phyloP scores from a whole-genome alignment of 192 early-diverging fungal species.

The Gigaspora rosea region DNA sequence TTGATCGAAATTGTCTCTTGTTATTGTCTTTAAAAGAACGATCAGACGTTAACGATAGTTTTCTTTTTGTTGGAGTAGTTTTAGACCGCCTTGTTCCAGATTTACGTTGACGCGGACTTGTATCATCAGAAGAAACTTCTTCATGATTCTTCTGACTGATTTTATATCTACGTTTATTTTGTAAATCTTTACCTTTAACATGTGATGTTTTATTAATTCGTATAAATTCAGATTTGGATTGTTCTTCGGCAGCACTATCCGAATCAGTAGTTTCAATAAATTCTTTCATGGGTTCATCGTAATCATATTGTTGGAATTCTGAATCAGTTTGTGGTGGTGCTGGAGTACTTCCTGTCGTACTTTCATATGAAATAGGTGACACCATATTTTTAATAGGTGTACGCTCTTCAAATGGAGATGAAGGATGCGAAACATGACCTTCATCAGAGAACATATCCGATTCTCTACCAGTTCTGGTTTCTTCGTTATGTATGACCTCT shows the following conservation, averaged over 20 bases:
- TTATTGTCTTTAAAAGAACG: neutral
- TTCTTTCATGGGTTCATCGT: neutral
- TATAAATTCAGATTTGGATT: neutral
- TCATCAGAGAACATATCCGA: neutral
- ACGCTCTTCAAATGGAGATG: conserved; percentile 4
- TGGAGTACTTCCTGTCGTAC: conserved; percentile 5
- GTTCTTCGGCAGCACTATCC: neutral
- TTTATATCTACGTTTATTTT: conserved; percentile 12
- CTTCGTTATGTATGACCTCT: neutral
- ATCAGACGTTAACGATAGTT: neutral
- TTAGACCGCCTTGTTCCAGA: neutral
- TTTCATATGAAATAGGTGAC: conserved; percentile 12
- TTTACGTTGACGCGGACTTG: neutral
- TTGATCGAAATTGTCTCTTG: conserved; percentile 2
- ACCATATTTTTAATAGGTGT: neutral
- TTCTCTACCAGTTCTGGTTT: neutral
- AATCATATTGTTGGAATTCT: conserved; percentile 7
- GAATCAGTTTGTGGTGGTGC: conserved; percentile 6
- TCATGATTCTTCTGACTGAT: neutral
- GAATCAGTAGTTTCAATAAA: neutral
- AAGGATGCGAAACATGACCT: neutral
- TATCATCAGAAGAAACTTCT: neutral
- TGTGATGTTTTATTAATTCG: neutral
- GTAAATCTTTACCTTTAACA: neutral
- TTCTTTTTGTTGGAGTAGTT: neutral